Evolutionary conservation across 441 rosid species (phyloP).

Genomic region (Adansonia rubrostipa): DNA sequence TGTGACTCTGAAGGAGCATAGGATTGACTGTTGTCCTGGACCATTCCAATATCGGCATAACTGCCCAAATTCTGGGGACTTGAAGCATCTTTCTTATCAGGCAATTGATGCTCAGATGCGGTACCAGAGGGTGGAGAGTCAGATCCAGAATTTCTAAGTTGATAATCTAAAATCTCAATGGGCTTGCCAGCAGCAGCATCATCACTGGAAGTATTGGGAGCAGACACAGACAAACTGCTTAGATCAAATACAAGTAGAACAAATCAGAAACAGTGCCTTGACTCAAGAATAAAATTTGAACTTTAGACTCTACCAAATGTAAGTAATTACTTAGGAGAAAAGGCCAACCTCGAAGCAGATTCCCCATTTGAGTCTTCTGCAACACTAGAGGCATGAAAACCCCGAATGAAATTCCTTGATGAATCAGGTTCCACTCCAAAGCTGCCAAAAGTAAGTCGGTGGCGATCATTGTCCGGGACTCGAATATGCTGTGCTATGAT

Average conservation of each 20-base stretch:
- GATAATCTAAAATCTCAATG: constrained; percentile 54
- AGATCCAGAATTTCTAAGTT: constrained; percentile 58
- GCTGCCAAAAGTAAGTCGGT: constrained; percentile 83
- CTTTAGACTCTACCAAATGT: neutral
- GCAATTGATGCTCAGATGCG: constrained; percentile 61
- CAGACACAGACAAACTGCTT: constrained; percentile 54
- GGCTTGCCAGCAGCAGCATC: constrained; percentile 53
- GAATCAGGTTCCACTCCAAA: constrained; percentile 67
- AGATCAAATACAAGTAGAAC: constrained; percentile 9
- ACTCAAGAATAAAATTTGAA: neutral
- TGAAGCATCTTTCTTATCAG: constrained; percentile 58
- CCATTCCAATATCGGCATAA: constrained; percentile 62
- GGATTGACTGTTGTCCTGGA: constrained; percentile 53
- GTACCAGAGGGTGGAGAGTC: constrained; percentile 60
- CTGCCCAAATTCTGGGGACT: constrained; percentile 61
- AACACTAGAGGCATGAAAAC: constrained; percentile 41
- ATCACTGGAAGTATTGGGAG: constrained; percentile 49
- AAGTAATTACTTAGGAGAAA: constrained; percentile 17
- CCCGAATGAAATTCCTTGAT: constrained; percentile 44
- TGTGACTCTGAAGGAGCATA: constrained; percentile 58
- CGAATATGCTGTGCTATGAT: constrained; percentile 85
- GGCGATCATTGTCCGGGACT: constrained; percentile 78
- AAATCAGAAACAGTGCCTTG: neutral
- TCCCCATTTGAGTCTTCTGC: constrained; percentile 56
- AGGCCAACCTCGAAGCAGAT: constrained; percentile 59